Conservation (phyloP, 768 basidiomycete genomes). For the Mycena leptocephala region DNA sequence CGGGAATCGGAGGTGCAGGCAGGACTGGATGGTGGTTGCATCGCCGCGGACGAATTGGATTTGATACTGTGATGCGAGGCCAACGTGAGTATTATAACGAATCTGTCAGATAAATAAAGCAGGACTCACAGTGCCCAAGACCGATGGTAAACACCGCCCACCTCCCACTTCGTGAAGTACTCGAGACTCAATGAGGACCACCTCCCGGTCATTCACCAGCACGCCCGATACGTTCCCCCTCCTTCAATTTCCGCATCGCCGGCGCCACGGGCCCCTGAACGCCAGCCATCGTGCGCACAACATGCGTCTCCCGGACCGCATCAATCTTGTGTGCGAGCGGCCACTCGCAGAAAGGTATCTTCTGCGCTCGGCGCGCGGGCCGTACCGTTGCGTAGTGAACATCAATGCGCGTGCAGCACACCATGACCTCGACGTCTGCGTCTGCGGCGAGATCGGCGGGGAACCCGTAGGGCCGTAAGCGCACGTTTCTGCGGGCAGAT, state of each 20-base stretch:
- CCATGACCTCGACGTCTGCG: conserved; percentile 26
- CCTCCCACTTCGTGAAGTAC: conserved; percentile 24
- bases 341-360: conserved; percentile 45
- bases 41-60: conserved; percentile 37
- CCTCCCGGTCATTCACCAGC: conserved; percentile 9
- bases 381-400: conserved; percentile 9
- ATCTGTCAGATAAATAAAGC: too few relatives aligned
- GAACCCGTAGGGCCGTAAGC: conserved; percentile 24
- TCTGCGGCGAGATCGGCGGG: conserved; percentile 21
- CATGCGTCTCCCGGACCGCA: conserved; percentile 26
- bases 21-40: neutral
- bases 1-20: conserved; percentile 23
- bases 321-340: conserved; percentile 35
- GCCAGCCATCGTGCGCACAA: conserved; percentile 40
- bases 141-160: conserved; percentile 24
- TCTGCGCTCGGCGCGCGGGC: conserved; percentile 14
- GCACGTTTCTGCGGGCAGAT: neutral
- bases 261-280: conserved; percentile 38
- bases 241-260: conserved; percentile 13
- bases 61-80: conserved; percentile 30
- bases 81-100: too few relatives aligned
- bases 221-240: conserved; percentile 34
- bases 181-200: neutral
- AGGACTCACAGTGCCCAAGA: conserved; percentile 25
- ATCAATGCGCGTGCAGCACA: conserved; percentile 20